Conservation (phyloP, 768 basidiomycete species). For the Coprinopsis sp. region DNA sequence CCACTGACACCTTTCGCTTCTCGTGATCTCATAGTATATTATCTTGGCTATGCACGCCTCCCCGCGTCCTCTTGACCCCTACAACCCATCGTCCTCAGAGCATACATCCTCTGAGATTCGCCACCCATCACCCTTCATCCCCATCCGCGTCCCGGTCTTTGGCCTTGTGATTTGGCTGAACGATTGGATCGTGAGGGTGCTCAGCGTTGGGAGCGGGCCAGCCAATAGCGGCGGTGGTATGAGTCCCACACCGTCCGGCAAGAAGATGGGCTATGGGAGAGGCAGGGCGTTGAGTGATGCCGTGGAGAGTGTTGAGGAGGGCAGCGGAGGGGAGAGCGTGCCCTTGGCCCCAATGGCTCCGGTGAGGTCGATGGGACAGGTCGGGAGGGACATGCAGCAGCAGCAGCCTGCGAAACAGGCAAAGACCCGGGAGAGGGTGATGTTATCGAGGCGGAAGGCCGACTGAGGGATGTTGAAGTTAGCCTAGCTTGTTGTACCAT, state of each 20-base stretch:
- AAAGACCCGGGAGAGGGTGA: constrained; percentile 6
- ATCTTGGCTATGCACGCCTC: constrained; percentile 79
- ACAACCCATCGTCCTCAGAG: constrained; percentile 42
- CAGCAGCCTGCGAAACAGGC: neutral
- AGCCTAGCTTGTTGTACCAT: too few species aligned
- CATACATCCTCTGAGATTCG: constrained; percentile 36
- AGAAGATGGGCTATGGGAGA: constrained; percentile 14
- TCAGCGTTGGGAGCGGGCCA: constrained; percentile 49
- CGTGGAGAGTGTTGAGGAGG: constrained; percentile 60
- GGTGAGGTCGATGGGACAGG: neutral
- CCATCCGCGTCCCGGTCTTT: constrained; percentile 78
- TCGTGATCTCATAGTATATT: constrained; percentile 53
- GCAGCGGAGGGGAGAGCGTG: constrained; percentile 25
- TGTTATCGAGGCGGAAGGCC: constrained; percentile 7
- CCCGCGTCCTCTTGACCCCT: constrained; percentile 74
- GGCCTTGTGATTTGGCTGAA: constrained; percentile 70
- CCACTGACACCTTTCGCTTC: constrained; percentile 1
- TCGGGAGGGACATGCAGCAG: neutral
- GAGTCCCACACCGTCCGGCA: constrained; percentile 3
- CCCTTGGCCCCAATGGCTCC: too few species aligned
- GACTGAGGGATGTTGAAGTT: too few species aligned
- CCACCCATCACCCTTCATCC: constrained; percentile 74
- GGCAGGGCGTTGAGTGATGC: constrained; percentile 40
- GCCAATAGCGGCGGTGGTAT: constrained; percentile 9
- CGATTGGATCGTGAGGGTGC: constrained; percentile 57